These are phyloP conservation scores for Arthrobotrys megalospora DNA, from an alignment of 2,329 filamentous ascomycete species.

Conservation along the genomic window DNA sequence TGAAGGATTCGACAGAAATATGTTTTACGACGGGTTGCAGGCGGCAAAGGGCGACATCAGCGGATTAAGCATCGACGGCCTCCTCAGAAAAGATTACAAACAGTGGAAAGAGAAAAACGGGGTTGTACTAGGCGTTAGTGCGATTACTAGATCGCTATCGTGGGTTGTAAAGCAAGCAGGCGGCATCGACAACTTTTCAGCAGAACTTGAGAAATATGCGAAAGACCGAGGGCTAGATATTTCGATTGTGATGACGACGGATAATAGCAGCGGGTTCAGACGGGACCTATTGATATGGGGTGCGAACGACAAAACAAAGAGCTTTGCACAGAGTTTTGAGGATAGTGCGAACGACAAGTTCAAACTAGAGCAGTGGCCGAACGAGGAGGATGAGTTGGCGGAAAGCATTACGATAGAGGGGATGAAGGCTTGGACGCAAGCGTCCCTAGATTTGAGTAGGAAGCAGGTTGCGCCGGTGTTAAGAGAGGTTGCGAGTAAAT, in stretches of 20 bases:
- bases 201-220: conserved; percentile 72
- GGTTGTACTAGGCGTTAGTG: conserved; percentile 27
- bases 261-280: conserved; percentile 72
- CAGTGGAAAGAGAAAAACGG: conserved; percentile 75
- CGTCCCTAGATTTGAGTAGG: conserved; percentile 74
- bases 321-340: conserved; percentile 73
- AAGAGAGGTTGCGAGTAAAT: conserved; percentile 68
- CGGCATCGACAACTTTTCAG: conserved; percentile 69
- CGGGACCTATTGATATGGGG: conserved; percentile 80
- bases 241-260: conserved; percentile 77
- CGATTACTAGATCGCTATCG: conserved; percentile 70
- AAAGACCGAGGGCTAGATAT: conserved; percentile 75
- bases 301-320: conserved; percentile 70
- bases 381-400: conserved; percentile 69
- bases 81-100: conserved; percentile 88
- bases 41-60: conserved; percentile 78
- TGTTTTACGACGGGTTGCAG: conserved; percentile 71
- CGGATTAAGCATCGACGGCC: conserved; percentile 75
- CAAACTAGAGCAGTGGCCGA: conserved; percentile 72
- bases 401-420: conserved; percentile 69
- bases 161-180: conserved; percentile 70
- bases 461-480: conserved; percentile 80
- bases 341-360: conserved; percentile 70
- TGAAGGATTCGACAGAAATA: conserved; percentile 71
- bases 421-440: conserved; percentile 78